Conservation (phyloP, 2,329 filamentous ascomycete genomes). For the Colletotrichum lupini region DNA sequence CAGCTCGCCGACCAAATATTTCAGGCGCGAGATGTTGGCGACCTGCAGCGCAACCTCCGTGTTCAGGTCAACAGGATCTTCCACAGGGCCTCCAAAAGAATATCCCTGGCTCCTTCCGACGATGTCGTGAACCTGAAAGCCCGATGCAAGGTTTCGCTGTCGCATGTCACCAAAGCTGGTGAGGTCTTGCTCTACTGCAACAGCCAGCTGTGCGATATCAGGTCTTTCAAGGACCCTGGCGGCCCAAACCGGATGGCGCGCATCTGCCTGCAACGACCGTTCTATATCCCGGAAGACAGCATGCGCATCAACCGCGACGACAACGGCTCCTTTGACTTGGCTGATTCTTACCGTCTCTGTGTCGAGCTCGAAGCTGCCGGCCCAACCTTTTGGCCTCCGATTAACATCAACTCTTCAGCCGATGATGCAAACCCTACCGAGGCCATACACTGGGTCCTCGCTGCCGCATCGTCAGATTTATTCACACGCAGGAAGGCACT, state of each 20-base stretch:
- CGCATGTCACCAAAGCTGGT: conserved; percentile 38
- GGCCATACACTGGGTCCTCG: conserved; percentile 50
- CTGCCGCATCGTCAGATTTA: conserved; percentile 53
- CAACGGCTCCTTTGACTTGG: conserved; percentile 58
- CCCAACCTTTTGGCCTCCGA: conserved; percentile 63
- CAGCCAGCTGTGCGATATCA: conserved; percentile 65
- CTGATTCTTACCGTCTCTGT: conserved; percentile 60
- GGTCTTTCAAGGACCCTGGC: conserved; percentile 59
- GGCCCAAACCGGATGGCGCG: conserved; percentile 59
- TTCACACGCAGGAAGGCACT: conserved; percentile 50
- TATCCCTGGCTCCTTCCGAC: conserved; percentile 41
- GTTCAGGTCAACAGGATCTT: conserved; percentile 65
- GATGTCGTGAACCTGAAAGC: conserved; percentile 46
- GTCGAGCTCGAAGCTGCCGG: conserved; percentile 65
- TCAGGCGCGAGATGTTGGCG: conserved; percentile 44
- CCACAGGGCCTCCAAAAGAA: conserved; percentile 52
- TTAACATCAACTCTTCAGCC: conserved; percentile 35
- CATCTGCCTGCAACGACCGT: conserved; percentile 60
- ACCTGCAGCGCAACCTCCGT: conserved; percentile 56
- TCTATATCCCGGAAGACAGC: conserved; percentile 63
- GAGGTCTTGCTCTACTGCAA: conserved; percentile 59
- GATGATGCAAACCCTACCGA: conserved; percentile 26
- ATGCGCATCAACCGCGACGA: conserved; percentile 61
- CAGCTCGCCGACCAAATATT: conserved; percentile 47
- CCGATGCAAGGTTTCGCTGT: conserved; percentile 57